Evolutionary conservation across 2,329 filamentous ascomycete genomes (phyloP).

Genomic region (Ceratocystiopsis brevicomis): DNA sequence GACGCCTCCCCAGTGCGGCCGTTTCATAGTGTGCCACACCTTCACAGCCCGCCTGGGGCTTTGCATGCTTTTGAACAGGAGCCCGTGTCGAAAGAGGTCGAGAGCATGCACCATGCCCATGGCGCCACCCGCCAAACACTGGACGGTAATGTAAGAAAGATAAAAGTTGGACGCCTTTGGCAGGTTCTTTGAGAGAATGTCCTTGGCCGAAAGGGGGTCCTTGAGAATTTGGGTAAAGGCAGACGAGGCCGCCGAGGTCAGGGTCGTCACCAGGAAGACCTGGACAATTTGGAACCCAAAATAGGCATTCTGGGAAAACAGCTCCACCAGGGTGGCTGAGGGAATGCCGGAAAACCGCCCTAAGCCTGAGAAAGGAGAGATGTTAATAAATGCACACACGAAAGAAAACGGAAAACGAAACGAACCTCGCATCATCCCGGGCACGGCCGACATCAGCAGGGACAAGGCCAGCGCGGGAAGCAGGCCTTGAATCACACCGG

Average conservation of each 20-base stretch:
- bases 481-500: slow-evolving; percentile 67
- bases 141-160: slow-evolving; percentile 68
- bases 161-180: slow-evolving; percentile 63
- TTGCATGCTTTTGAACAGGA: slow-evolving; percentile 53
- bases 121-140: slow-evolving; percentile 62
- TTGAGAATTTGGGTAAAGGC: slow-evolving; percentile 37
- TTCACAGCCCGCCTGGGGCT: slow-evolving; percentile 67
- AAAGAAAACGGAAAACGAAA: slow-evolving; percentile 5
- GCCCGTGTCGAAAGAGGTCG: slow-evolving; percentile 23
- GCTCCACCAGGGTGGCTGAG: slow-evolving; percentile 51
- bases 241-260: slow-evolving; percentile 53
- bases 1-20: slow-evolving; percentile 59
- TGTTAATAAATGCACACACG: not conserved
- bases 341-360: slow-evolving; percentile 54
- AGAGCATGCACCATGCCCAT: slow-evolving; percentile 55
- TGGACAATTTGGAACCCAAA: slow-evolving; percentile 68
- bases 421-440: slow-evolving; percentile 53
- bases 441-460: slow-evolving; percentile 67
- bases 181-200: slow-evolving; percentile 41
- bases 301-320: slow-evolving; percentile 62
- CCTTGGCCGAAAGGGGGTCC: slow-evolving; percentile 35
- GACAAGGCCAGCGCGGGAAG: slow-evolving; percentile 64
- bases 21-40: slow-evolving; percentile 49
- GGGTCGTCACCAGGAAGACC: slow-evolving; percentile 65
- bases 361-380: slow-evolving; percentile 26